phyloP scores from a whole-genome alignment of 2,329 filamentous ascomycete genomes.

The Neofusicoccum umdonicola region DNA sequence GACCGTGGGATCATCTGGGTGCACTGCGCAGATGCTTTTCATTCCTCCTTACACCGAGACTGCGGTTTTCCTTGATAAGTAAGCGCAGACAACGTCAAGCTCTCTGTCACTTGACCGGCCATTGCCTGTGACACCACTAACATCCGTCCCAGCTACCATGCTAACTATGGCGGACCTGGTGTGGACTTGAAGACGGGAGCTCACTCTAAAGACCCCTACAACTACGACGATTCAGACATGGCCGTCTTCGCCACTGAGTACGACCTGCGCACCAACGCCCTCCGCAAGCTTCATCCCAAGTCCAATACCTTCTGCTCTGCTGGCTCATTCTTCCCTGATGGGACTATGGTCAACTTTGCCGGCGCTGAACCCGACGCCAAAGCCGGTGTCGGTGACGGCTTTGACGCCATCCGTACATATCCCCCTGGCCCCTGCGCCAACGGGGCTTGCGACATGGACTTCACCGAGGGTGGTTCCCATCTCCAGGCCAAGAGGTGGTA shows the following conservation, averaged over 20 bases:
- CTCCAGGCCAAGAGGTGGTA: slow-evolving; percentile 14
- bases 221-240: slow-evolving; percentile 15
- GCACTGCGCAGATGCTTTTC: slow-evolving; percentile 20
- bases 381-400: slow-evolving; percentile 16
- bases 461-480: neutral
- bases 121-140: too few species aligned
- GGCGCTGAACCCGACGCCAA: slow-evolving; percentile 19
- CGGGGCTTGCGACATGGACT: slow-evolving; percentile 17
- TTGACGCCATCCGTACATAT: slow-evolving; percentile 19
- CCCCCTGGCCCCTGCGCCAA: slow-evolving; percentile 15
- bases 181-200: slow-evolving; percentile 18
- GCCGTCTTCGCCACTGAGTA: slow-evolving; percentile 20
- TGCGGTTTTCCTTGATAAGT: slow-evolving; percentile 21
- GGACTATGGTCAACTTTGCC: slow-evolving; percentile 19
- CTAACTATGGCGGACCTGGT: slow-evolving; percentile 20
- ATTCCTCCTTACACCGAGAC: slow-evolving; percentile 20
- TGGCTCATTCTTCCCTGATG: slow-evolving; percentile 20
- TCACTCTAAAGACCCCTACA: slow-evolving; percentile 16
- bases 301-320: slow-evolving; percentile 21
- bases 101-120: too few species aligned
- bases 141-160: slow-evolving; percentile 15
- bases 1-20: slow-evolving; percentile 21
- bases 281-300: slow-evolving; percentile 19
- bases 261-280: slow-evolving; percentile 15
- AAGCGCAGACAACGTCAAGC: neutral